These are phyloP conservation scores for Hymenotorrendiella dingleyae DNA, from an alignment of 2,329 filamentous ascomycete genomes.

Conservation along the genomic window DNA sequence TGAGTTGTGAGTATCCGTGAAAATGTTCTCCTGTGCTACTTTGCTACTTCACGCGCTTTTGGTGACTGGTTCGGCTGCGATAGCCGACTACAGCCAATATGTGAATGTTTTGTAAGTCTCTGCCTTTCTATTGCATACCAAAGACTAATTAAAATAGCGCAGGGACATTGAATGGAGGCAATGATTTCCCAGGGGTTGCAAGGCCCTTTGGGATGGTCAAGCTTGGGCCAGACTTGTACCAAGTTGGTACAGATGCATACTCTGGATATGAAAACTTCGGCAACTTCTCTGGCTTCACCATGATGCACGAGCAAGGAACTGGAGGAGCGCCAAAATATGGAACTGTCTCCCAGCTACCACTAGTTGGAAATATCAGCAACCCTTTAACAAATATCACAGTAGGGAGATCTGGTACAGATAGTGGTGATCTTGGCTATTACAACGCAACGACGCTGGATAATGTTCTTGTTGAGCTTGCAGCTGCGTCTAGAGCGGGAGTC, in stretches of 20 bases:
- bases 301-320: slow-evolving; percentile 62
- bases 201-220: slow-evolving; percentile 41
- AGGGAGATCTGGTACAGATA: slow-evolving; percentile 44
- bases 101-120: slow-evolving; percentile 23
- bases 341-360: slow-evolving; percentile 54
- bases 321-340: slow-evolving; percentile 67
- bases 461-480: slow-evolving; percentile 51
- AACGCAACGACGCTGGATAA: slow-evolving; percentile 48
- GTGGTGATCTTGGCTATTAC: slow-evolving; percentile 56
- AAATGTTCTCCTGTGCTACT: not conserved
- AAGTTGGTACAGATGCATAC: slow-evolving; percentile 44
- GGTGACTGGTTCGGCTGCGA: not conserved
- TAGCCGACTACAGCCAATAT: slow-evolving; percentile 22
- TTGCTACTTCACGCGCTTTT: not conserved
- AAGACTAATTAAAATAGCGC: slow-evolving; percentile 12
- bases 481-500: slow-evolving; percentile 50
- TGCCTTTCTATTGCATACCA: not conserved
- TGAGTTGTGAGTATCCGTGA: not conserved
- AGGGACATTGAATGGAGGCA: slow-evolving; percentile 38
- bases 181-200: slow-evolving; percentile 39
- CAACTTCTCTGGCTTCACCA: slow-evolving; percentile 52
- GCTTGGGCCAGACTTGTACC: slow-evolving; percentile 35
- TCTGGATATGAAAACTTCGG: slow-evolving; percentile 47
- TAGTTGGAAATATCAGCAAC: slow-evolving; percentile 44
- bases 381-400: slow-evolving; percentile 52